These are phyloP conservation scores for Cyberlindnera mississippiensis DNA, from an alignment of 805 yeast species.

Conservation along the genomic window DNA sequence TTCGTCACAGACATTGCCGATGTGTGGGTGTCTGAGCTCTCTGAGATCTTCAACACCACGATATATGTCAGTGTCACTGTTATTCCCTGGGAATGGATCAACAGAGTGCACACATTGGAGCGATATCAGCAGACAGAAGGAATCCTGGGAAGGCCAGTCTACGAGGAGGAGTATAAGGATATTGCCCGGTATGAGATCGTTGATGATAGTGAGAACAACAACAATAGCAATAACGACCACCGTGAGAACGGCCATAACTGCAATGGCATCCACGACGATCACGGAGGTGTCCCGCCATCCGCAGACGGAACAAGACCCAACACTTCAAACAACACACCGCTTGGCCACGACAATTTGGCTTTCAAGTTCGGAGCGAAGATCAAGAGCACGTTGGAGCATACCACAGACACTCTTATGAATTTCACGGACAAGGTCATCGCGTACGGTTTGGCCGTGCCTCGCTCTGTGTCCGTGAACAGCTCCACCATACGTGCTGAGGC, in stretches of 20 bases:
- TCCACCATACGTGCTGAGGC: constrained; percentile 16
- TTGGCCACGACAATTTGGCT: not conserved
- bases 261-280: constrained; percentile 1
- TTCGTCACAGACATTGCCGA: constrained; percentile 75
- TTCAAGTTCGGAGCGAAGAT: constrained; percentile 5
- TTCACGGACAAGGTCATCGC: constrained; percentile 53
- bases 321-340: not conserved
- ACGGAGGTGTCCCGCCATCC: too few relatives aligned
- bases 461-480: constrained; percentile 38
- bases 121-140: constrained; percentile 63
- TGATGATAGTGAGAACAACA: constrained; percentile 21
- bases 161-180: constrained; percentile 54
- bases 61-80: constrained; percentile 70
- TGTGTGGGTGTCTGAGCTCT: constrained; percentile 68
- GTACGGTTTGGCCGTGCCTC: constrained; percentile 54
- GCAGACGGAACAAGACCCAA: not conserved
- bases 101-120: constrained; percentile 54
- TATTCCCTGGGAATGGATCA: constrained; percentile 85
- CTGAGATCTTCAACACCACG: constrained; percentile 70
- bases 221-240: constrained; percentile 6
- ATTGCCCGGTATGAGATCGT: constrained; percentile 22
- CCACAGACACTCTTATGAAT: constrained; percentile 38
- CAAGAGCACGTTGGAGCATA: constrained; percentile 24
- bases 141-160: constrained; percentile 68
- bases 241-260: not conserved